Evolutionary conservation across 225 moss, liverwort and hornwort genomes (phyloP).

Genomic region (Polytrichum formosum): DNA sequence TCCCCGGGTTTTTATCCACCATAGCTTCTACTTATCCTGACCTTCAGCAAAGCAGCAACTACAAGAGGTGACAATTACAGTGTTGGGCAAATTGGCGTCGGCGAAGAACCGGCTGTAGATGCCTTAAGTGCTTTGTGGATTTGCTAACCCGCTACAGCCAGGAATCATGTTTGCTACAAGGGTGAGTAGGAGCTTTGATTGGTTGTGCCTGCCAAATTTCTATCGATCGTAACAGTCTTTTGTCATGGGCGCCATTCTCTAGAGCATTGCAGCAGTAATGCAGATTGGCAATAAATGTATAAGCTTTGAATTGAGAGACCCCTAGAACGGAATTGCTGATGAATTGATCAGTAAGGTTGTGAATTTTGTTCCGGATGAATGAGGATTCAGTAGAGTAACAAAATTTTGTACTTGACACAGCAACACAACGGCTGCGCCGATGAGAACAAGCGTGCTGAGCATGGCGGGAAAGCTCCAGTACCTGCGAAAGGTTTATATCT

Average conservation of each 20-base stretch:
- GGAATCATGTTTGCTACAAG: slow-evolving; percentile 59
- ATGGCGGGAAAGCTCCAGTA: slow-evolving; percentile 40
- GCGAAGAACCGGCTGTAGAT: background rate
- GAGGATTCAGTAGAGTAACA: background rate
- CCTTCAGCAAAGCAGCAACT: too few species aligned
- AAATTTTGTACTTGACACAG: slow-evolving; percentile 13
- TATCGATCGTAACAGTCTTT: too few species aligned
- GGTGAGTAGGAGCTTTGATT: slow-evolving; percentile 30
- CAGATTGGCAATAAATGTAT: too few species aligned
- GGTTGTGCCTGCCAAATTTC: too few species aligned
- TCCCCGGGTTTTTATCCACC: background rate
- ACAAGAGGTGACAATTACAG: background rate
- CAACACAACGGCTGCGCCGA: slow-evolving; percentile 49
- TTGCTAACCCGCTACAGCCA: background rate
- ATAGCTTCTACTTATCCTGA: background rate
- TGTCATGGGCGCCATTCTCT: too few species aligned
- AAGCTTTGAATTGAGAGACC: too few species aligned
- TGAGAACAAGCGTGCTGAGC: slow-evolving; percentile 51
- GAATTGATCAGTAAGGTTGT: too few species aligned
- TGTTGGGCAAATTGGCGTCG: slow-evolving; percentile 1
- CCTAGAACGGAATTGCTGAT: too few species aligned
- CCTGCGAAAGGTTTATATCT: slow-evolving; percentile 27
- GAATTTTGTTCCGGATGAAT: too few species aligned
- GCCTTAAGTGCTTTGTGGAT: background rate
- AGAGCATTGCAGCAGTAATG: too few species aligned